Base-by-base conservation (phyloP, 2,329 filamentous ascomycete species). In the Cladosporium sp. region DNA sequence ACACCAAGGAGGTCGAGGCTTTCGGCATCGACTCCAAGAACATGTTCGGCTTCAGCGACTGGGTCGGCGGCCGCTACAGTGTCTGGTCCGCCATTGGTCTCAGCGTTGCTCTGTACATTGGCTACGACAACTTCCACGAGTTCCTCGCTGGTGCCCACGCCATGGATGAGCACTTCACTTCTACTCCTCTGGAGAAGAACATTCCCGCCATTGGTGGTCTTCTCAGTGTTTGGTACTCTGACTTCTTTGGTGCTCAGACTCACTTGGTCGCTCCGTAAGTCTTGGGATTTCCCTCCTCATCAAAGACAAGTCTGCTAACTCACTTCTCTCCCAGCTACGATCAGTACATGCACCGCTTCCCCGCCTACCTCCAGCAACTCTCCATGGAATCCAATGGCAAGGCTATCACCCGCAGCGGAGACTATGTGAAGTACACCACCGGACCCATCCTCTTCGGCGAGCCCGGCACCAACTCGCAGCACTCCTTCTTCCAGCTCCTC, bases 321-420 rank as follows among this genome's bases (percentile, higher is more conserved):
- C 55, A 50, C 13, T 12, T 20, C 18, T 45, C 1, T 43, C 38
- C 25, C 57, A 89, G 85, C 51, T 98, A 97, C 71, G 93, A 98
- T 75, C 93, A 98, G 75, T 98, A 98, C 76, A 85, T 98, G 59
- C 90, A 96, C 81, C 88, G 93, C 60, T 97, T 98, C 85, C 91
- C 93, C 32, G 93, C 93, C 62, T 98, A 98, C 77, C 86, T 98
- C 49, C 93, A 98, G 76, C 93, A 98, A 75, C 79, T 98, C 53
- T 97, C 92, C 54, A 98, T 98, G 93, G 93, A 98, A 78, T 97
- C 92, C 55, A 98, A 98, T 72, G 93, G 93, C 68, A 98, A 98
- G 80, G 88, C 87, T 54, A 90, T 97, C 66, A 95, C 92, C 55
- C 88, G 93, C 64, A 85, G 82, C 51, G 85, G 90, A 32, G 82